phyloP scores from a whole-genome alignment of 805 yeast genomes.

The Debaryomyces castellii region DNA sequence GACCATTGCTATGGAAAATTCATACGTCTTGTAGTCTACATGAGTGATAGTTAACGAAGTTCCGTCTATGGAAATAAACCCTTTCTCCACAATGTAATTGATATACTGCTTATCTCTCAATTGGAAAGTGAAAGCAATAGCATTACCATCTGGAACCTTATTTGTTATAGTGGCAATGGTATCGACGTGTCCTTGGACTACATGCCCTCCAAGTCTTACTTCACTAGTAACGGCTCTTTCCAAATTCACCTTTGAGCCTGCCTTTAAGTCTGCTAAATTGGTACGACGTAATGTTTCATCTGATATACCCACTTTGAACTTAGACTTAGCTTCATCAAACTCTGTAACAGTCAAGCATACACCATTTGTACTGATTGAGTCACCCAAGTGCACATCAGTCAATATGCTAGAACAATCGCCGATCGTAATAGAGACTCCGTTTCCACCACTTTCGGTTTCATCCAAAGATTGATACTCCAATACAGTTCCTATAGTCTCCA shows the following conservation, averaged over 20 bases:
- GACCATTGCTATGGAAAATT: constrained; percentile 86
- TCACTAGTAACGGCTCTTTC: constrained; percentile 90
- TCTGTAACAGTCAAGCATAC: constrained; percentile 90
- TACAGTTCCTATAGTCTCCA: constrained; percentile 78
- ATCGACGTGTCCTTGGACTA: constrained; percentile 98
- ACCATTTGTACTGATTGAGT: constrained; percentile 89
- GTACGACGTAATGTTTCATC: constrained; percentile 89
- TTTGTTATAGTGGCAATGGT: constrained; percentile 69
- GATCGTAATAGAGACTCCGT: constrained; percentile 72
- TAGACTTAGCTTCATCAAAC: constrained; percentile 46
- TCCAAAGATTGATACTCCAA: constrained; percentile 48
- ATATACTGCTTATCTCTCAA: constrained; percentile 61
- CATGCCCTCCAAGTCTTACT: constrained; percentile 92
- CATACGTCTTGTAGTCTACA: constrained; percentile 57
- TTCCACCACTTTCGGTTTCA: constrained; percentile 55
- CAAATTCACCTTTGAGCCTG: constrained; percentile 70
- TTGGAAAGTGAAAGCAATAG: constrained; percentile 72
- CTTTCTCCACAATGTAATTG: constrained; percentile 88
- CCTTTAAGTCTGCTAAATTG: constrained; percentile 60
- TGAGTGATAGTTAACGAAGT: constrained; percentile 84
- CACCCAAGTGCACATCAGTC: constrained; percentile 87
- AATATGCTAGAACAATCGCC: constrained; percentile 61
- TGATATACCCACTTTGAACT: constrained; percentile 86
- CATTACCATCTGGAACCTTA: constrained; percentile 63
- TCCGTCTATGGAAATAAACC: constrained; percentile 91